Base-by-base conservation (phyloP, 768 basidiomycete species). In the Zangia roseola region DNA sequence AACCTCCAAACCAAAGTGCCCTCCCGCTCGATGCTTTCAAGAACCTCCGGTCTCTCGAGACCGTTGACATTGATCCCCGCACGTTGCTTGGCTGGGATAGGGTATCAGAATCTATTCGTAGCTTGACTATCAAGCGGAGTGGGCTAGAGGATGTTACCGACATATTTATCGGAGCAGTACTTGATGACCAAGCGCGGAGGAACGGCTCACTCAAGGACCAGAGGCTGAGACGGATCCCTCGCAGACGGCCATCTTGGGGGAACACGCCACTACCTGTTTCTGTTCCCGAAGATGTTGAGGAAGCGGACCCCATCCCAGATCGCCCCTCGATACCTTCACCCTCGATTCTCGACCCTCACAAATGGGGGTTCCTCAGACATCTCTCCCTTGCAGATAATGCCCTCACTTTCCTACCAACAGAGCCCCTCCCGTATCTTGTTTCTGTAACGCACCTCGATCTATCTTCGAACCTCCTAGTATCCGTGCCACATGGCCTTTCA, bases 401-500 rank as follows among this genome's bases (percentile, higher is more conserved):
- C 14, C 73, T 93, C 52, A 91, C 91, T 12, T 91, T 86, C 68
- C 71, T 93, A 54, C 85, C 91, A n/a, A 62, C 82, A 21, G 77
- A 82, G 17, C 71, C 80, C 12, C 72, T 91, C 28, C 76, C 79
- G 6, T 78, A 83, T 61, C 78, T 94, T 45, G 80, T 83, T 36
- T 79, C 86, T 6, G 69, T 97, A 35, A 86, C 86, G 0, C 82
- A 91, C 64, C 81, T 95, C 53, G 91, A 95, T 68, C 78, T 95
- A 35, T 94, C 93, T 17, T 89, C 88, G 35, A 97, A 97, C 65
- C 81, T 97, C 16, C 80, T 97, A 39, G 83, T 94, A 35, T 88
- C 91, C 25, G 78, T 94, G n/a, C 93, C 93, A 1, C 67, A 85
- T 2, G 88, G 86, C 19, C 77, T 95, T 26, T 78, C 83, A 14